Evolutionary conservation across 2,329 filamentous ascomycete genomes (phyloP), one percentile per base, ranked within the genome.

Genomic region (Dactylellina cionopaga): DNA sequence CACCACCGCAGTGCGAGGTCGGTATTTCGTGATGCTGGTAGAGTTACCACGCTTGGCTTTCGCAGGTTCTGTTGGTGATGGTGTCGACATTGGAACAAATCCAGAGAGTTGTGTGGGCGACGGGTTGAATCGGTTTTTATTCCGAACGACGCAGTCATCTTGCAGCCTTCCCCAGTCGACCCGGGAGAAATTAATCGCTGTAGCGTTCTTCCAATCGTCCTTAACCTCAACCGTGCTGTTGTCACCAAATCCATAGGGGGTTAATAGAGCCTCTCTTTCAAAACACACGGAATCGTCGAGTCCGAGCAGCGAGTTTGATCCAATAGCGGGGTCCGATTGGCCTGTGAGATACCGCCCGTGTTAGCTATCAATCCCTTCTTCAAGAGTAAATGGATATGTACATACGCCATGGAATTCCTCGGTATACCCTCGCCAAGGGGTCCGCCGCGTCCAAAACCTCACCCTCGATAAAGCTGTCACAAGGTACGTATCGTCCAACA

Each of bases 261-360:
- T 92, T 27, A 95, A 86, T 74, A 92, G 86, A 2, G 95, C 94
- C 79, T 91, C 96, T 2, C 95, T 87, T 76, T 99, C 95, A 78
- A 96, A 97, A 81, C 95, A 99, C 51, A 97, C 87, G 77, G 96
- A 89, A 75, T 96, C 88, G n/a, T 90, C 87, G 7, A 44, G 98
- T 0, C 88, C 90, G 11, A 98, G 81, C 41, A 94, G 80, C 6
- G 92, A 88, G 77, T 96, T 92, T 0, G 92, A 96, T 17, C 95
- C 95, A 77, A 94, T 86, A 1, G 92, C 87, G 71, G 92, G 87
- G 54, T 95, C 87, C 0, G 95, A 93, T 79, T 96, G 96, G 0
- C 93, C 94, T 72, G 87, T 85, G 0, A 92, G 90, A 2, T 17
- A 33, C 1, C 19, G 3, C 24, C 25, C 27, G 10, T 1, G 19